Evolutionary conservation across 2,329 filamentous ascomycete genomes (phyloP).

Genomic region (Chaetomium olivaceum): DNA sequence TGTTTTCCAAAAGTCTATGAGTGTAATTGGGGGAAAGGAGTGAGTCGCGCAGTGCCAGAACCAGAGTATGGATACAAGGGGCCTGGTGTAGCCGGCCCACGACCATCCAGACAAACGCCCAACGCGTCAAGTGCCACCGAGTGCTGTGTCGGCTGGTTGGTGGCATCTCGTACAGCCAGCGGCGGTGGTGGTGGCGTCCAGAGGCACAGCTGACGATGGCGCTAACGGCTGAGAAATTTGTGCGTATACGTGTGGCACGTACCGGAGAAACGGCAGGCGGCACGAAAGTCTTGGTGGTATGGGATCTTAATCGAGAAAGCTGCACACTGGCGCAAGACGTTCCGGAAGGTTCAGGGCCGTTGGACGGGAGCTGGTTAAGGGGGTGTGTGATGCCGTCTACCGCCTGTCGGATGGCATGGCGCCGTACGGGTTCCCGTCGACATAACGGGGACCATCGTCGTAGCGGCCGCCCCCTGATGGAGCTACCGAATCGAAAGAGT

Average conservation of each 20-base stretch:
- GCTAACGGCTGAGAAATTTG: slow-evolving; percentile 1
- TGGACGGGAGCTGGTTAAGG: not conserved
- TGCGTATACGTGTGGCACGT: slow-evolving; percentile 23
- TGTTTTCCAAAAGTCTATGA: slow-evolving; percentile 2
- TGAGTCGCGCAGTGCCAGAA: slow-evolving; percentile 13
- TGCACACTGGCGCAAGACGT: slow-evolving; percentile 14
- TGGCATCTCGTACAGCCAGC: slow-evolving; percentile 3
- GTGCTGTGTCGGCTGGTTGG: not conserved
- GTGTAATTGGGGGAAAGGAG: slow-evolving; percentile 1
- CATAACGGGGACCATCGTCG: slow-evolving; percentile 49
- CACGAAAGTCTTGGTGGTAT: not conserved
- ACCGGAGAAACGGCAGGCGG: slow-evolving; percentile 4
- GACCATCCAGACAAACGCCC: not conserved
- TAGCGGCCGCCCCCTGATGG: slow-evolving; percentile 43
- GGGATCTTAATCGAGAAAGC: slow-evolving; percentile 7
- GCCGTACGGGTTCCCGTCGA: slow-evolving; percentile 51
- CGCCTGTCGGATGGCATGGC: slow-evolving; percentile 45
- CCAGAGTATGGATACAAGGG: slow-evolving; percentile 20
- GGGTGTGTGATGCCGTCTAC: slow-evolving; percentile 29
- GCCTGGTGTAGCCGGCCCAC: not conserved
- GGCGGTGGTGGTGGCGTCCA: slow-evolving; percentile 8
- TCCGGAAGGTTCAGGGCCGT: not conserved
- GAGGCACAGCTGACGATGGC: slow-evolving; percentile 9
- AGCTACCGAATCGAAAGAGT: slow-evolving; percentile 48
- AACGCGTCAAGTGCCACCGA: not conserved